Percentiles rank a stretch among this genome's conserved stretches.
These are phyloP conservation scores for Sarocladium oryzae DNA, from an alignment of 2,329 filamentous ascomycete genomes.

Conservation along the genomic window DNA sequence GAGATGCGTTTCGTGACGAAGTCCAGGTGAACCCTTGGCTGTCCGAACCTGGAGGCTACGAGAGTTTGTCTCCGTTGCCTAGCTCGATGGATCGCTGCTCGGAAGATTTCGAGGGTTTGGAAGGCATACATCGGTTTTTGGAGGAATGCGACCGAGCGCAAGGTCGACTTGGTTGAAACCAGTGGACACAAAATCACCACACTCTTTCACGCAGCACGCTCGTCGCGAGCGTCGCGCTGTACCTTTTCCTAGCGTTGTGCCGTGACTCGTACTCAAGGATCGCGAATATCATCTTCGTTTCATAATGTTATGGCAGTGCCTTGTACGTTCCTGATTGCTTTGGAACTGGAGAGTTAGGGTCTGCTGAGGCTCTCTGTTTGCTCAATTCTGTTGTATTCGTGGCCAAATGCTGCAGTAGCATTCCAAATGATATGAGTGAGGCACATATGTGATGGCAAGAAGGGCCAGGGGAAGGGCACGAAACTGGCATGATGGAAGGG, in stretches of 20 bases:
- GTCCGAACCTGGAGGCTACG: conserved; percentile 41
- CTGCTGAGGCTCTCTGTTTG: not conserved
- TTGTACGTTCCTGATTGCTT: no score
- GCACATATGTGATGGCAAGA: conserved; percentile 27
- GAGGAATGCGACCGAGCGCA: conserved; percentile 48
- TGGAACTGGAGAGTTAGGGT: no score
- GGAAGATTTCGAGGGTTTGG: conserved; percentile 47
- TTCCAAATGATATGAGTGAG: conserved; percentile 29
- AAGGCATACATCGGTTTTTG: conserved; percentile 52
- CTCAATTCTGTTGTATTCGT: conserved; percentile 17
- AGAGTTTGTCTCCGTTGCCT: conserved; percentile 41
- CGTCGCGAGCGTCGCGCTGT: no score
- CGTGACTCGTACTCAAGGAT: no score
- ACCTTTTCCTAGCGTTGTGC: no score
- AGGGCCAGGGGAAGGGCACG: conserved; percentile 10
- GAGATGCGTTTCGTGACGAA: conserved; percentile 36
- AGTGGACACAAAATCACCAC: not conserved
- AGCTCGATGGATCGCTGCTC: conserved; percentile 39
- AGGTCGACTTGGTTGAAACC: conserved; percentile 22
- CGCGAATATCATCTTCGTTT: not conserved
- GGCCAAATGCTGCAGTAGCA: conserved; percentile 28
- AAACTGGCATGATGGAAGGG: not conserved
- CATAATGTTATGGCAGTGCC: no score
- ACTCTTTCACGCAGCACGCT: conserved; percentile 12
- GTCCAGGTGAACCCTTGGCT: conserved; percentile 41